Percentiles rank a stretch among this genome's conserved stretches.
Conservation (phyloP, 2,329 filamentous ascomycete genomes). For the Stagonosporopsis vannaccii region DNA sequence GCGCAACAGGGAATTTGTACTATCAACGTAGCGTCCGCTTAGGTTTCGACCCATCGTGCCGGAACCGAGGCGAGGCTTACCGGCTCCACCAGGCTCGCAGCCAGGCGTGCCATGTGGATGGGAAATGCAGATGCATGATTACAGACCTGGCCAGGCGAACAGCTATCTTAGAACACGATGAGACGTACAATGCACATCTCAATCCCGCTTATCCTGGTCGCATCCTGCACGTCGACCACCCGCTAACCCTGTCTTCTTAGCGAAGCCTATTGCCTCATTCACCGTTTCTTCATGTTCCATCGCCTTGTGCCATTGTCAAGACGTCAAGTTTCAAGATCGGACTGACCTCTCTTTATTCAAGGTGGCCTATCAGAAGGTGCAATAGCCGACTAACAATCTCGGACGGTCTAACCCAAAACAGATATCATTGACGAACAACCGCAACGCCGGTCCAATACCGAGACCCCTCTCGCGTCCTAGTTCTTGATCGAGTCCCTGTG, state of each 20-base stretch:
- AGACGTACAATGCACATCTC: constrained; percentile 11
- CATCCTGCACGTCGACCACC: constrained; percentile 24
- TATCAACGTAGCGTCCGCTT: constrained; percentile 20
- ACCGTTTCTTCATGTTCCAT: constrained; percentile 33
- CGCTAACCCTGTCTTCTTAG: constrained; percentile 18
- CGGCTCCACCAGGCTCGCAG: constrained; percentile 18
- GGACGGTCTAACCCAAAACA: constrained; percentile 32
- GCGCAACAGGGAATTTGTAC: constrained; percentile 18
- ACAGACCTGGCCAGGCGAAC: background rate
- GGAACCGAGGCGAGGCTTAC: constrained; percentile 26
- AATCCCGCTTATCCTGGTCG: constrained; percentile 27
- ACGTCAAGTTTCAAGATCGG: constrained; percentile 17
- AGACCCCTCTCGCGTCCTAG: constrained; percentile 36
- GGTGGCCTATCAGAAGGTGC: constrained; percentile 36
- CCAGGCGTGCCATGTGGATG: constrained; percentile 18
- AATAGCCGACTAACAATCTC: constrained; percentile 30
- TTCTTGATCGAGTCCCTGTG: constrained; percentile 6
- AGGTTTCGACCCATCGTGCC: constrained; percentile 36
- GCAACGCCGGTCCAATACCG: constrained; percentile 28
- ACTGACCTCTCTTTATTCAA: constrained; percentile 12
- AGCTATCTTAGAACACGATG: constrained; percentile 1
- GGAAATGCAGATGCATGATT: constrained; percentile 14
- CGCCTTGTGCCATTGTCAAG: constrained; percentile 35
- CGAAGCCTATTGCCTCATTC: constrained; percentile 20
- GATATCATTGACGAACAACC: constrained; percentile 42